Percentiles rank a stretch among this genome's conserved stretches.
Conservation (phyloP, 768 basidiomycete genomes). For the Pulveroboletus ravenelii region DNA sequence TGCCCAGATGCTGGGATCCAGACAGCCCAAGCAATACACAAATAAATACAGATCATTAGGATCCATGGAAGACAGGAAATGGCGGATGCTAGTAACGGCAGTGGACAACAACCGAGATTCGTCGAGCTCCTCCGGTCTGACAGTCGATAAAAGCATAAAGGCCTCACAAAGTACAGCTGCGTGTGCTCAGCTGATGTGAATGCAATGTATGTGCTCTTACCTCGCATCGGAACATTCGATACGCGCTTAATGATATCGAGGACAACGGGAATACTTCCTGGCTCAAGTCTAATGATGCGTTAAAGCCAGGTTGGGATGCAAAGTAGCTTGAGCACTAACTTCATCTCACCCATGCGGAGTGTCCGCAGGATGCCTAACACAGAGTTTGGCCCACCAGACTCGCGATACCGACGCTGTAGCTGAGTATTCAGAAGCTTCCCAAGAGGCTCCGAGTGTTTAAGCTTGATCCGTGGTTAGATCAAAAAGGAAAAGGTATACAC, state of each 20-base stretch:
- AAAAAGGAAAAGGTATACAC: neutral
- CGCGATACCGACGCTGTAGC: slow-evolving; percentile 11
- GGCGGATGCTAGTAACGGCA: slow-evolving; percentile 47
- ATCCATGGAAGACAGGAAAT: slow-evolving; percentile 52
- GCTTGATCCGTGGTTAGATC: slow-evolving; percentile 13
- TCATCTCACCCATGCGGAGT: slow-evolving; percentile 21
- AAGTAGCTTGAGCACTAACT: slow-evolving; percentile 12
- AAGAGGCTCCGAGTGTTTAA: slow-evolving; percentile 22
- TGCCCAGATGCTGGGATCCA: slow-evolving; percentile 64
- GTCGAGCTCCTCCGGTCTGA: slow-evolving; percentile 17
- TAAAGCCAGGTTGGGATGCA: neutral
- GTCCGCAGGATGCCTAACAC: slow-evolving; percentile 18
- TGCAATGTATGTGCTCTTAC: slow-evolving; percentile 14
- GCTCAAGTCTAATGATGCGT: slow-evolving; percentile 20
- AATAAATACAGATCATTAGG: slow-evolving; percentile 65
- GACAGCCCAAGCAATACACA: slow-evolving; percentile 54
- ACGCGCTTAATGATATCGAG: slow-evolving; percentile 24
- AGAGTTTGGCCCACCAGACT: slow-evolving; percentile 3
- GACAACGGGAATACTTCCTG: slow-evolving; percentile 15
- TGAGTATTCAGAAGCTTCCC: slow-evolving; percentile 22
- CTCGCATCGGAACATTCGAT: slow-evolving; percentile 21
- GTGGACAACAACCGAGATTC: slow-evolving; percentile 13
- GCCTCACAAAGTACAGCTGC: slow-evolving; percentile 32
- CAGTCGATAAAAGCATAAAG: slow-evolving; percentile 30
- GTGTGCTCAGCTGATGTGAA: slow-evolving; percentile 14